Percentiles rank a stretch among this genome's conserved stretches.
Evolutionary conservation across 2,329 filamentous ascomycete species (phyloP).

Genomic region (Monosporascus sp.): DNA sequence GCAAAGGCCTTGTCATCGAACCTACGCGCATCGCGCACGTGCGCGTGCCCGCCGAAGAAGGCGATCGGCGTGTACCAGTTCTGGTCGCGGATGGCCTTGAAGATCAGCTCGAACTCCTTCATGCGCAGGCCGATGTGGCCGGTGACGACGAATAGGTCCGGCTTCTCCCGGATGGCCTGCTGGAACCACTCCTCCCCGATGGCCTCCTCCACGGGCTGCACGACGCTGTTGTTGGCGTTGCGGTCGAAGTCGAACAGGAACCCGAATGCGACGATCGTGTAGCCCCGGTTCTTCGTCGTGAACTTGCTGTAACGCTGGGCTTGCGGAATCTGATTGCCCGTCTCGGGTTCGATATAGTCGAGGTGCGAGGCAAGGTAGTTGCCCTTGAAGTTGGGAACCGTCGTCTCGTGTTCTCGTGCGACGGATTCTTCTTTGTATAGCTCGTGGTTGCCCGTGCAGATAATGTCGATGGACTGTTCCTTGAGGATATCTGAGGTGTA

Average conservation of each 20-base stretch:
- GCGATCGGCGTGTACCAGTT: conserved; percentile 82
- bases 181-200: conserved; percentile 87
- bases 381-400: conserved; percentile 75
- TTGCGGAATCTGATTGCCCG: conserved; percentile 67
- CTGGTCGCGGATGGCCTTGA: conserved; percentile 67
- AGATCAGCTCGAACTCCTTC: conserved; percentile 72
- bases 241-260: conserved; percentile 92
- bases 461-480: conserved; percentile 75
- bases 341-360: conserved; percentile 73
- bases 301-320: conserved; percentile 84
- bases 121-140: conserved; percentile 83
- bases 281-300: conserved; percentile 81
- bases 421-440: conserved; percentile 79
- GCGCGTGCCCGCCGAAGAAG: conserved; percentile 86
- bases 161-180: conserved; percentile 73
- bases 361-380: conserved; percentile 89
- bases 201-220: conserved; percentile 73
- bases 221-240: conserved; percentile 85
- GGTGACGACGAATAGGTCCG: conserved; percentile 80
- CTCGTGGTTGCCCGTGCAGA: conserved; percentile 92
- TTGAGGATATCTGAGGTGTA: conserved; percentile 86
- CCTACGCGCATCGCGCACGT: conserved; percentile 77
- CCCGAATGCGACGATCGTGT: conserved; percentile 82
- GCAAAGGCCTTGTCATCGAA: conserved; percentile 77
- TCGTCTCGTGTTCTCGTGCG: conserved; percentile 70